Conservation (phyloP, 805 yeast genomes). For the Candida verbasci region DNA sequence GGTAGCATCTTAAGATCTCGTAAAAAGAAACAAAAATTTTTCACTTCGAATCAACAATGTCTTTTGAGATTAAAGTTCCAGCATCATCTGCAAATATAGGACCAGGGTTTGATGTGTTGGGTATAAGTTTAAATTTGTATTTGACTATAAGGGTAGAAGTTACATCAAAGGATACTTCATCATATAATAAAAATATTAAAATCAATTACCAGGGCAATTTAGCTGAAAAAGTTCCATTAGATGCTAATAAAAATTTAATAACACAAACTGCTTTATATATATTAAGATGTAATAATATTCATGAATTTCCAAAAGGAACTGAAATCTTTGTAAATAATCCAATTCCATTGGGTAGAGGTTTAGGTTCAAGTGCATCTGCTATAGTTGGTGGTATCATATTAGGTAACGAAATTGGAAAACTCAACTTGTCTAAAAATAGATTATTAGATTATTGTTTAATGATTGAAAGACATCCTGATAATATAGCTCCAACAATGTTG, state of each 20-base stretch:
- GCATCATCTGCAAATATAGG: constrained; percentile 98
- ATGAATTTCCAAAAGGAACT: constrained; percentile 81
- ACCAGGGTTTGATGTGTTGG: constrained; percentile 96
- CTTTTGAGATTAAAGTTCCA: constrained; percentile 70
- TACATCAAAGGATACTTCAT: constrained; percentile 48
- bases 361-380: constrained; percentile 98
- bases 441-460: constrained; percentile 91
- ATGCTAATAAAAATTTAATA: constrained; percentile 75
- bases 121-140: constrained; percentile 78
- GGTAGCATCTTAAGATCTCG: neutral
- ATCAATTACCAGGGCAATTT: constrained; percentile 79
- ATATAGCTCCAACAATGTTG: constrained; percentile 97
- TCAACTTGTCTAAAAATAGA: constrained; percentile 70
- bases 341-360: constrained; percentile 93
- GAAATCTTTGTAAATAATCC: constrained; percentile 78
- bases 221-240: constrained; percentile 71
- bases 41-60: neutral
- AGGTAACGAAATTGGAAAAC: constrained; percentile 78
- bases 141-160: constrained; percentile 66
- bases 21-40: constrained; percentile 1
- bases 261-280: constrained; percentile 93
- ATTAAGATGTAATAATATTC: constrained; percentile 73
- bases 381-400: constrained; percentile 94
- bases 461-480: constrained; percentile 98
- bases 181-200: constrained; percentile 65